Percentiles rank a stretch among this genome's conserved stretches.
Conservation (phyloP, 306 rosid genomes). For the Trifolium pratense region DNA sequence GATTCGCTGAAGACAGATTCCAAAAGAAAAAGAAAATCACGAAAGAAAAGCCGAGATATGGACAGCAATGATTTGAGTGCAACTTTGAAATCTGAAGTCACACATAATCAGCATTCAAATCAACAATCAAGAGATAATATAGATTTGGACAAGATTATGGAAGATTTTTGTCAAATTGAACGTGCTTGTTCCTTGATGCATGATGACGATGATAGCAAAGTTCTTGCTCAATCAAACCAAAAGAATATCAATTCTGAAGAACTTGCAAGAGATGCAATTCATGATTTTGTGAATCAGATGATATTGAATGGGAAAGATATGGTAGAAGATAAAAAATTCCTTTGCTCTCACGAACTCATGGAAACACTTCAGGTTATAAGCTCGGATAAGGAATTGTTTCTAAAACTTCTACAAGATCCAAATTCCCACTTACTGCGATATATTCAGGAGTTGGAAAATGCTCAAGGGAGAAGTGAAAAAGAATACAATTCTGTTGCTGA, state of each 20-base stretch:
- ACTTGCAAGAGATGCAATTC: constrained; percentile 58
- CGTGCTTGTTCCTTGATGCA: constrained; percentile 45
- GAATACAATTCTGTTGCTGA: constrained; percentile 50
- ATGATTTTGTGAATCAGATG: constrained; percentile 66
- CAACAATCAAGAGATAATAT: constrained; percentile 52
- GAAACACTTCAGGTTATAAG: constrained; percentile 72
- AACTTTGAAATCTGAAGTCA: constrained; percentile 49
- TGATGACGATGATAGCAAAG: constrained; percentile 54
- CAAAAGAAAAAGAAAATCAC: constrained; percentile 60
- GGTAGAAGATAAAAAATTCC: constrained; percentile 61
- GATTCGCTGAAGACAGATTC: constrained; percentile 46
- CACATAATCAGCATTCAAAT: constrained; percentile 50
- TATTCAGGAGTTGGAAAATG: constrained; percentile 66
- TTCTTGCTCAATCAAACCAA: constrained; percentile 47
- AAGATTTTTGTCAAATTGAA: constrained; percentile 67
- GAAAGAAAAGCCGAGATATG: constrained; percentile 73
- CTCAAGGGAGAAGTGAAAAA: constrained; percentile 45
- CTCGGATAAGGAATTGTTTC: constrained; percentile 75
- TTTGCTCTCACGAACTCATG: constrained; percentile 63
- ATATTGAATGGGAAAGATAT: constrained; percentile 57
- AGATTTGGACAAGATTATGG: constrained; percentile 73
- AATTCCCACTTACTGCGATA: constrained; percentile 67
- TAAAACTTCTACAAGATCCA: constrained; percentile 75
- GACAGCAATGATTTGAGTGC: constrained; percentile 52
- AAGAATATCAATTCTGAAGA: constrained; percentile 61